Percentiles rank a stretch among this genome's conserved stretches.
Conservation (phyloP, 2,329 filamentous ascomycete genomes). For the Diaporthe amygdali region DNA sequence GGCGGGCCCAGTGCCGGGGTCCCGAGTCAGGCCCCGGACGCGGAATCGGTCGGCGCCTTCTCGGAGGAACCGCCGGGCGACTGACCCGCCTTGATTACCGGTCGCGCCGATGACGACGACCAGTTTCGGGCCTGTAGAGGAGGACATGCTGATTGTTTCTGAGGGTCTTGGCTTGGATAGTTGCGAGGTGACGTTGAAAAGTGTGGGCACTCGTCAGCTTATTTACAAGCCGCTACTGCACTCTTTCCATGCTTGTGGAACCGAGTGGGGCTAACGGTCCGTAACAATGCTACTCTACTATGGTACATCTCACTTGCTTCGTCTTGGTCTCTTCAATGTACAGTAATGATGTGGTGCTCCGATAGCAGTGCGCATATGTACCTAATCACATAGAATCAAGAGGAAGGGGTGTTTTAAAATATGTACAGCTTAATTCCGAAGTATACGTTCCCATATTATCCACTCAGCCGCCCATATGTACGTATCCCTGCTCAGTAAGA, state of each 20-base stretch:
- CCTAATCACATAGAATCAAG: not conserved
- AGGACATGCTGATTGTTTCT: slow-evolving; percentile 2
- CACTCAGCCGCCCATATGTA: not conserved
- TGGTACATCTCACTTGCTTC: not conserved
- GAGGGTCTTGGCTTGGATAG: not conserved
- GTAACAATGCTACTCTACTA: no score
- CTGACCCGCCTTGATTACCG: slow-evolving; percentile 57
- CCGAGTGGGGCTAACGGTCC: not conserved
- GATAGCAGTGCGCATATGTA: not conserved
- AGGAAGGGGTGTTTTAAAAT: not conserved
- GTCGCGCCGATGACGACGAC: slow-evolving; percentile 54
- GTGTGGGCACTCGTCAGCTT: not conserved
- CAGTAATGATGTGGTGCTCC: no score
- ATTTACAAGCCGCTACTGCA: not conserved
- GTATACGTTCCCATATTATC: no score
- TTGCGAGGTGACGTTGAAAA: not conserved
- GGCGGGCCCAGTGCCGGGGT: slow-evolving; percentile 46
- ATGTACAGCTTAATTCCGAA: not conserved
- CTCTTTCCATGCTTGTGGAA: not conserved
- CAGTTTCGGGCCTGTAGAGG: slow-evolving; percentile 36
- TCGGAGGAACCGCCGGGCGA: slow-evolving; percentile 51
- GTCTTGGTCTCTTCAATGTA: not conserved
- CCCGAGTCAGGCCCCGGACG: slow-evolving; percentile 54
- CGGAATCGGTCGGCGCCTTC: slow-evolving; percentile 40
- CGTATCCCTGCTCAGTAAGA: not conserved